phyloP scores from a whole-genome alignment of 805 yeast genomes.

The Pichia manshurica region DNA sequence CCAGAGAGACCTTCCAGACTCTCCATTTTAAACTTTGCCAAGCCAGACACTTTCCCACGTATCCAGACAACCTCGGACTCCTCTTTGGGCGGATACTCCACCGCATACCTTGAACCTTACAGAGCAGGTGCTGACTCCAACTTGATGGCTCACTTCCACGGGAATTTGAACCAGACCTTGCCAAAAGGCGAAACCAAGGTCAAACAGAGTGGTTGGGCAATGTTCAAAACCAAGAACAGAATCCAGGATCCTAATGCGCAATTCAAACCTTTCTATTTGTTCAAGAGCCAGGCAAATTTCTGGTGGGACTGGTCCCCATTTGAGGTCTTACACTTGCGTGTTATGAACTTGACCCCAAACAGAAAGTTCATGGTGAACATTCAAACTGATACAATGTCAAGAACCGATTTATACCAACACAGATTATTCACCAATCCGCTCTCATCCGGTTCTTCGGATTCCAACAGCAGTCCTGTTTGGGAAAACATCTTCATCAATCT shows the following conservation, averaged over 20 bases:
- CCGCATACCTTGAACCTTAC: slow-evolving; percentile 41
- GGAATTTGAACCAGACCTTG: slow-evolving; percentile 60
- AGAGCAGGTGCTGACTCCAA: slow-evolving; percentile 32
- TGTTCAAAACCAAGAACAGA: slow-evolving; percentile 75
- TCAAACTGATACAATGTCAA: slow-evolving; percentile 73
- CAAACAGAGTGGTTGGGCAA: slow-evolving; percentile 64
- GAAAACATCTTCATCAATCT: slow-evolving; percentile 76
- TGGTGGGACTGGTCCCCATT: slow-evolving; percentile 70
- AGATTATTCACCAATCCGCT: slow-evolving; percentile 51
- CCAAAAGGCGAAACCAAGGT: slow-evolving; percentile 60
- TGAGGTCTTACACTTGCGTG: slow-evolving; percentile 59
- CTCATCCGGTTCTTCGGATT: slow-evolving; percentile 36
- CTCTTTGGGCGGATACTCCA: slow-evolving; percentile 74
- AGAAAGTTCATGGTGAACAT: slow-evolving; percentile 73
- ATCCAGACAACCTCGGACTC: slow-evolving; percentile 63
- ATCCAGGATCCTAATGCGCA: slow-evolving; percentile 36
- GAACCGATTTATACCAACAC: slow-evolving; percentile 79
- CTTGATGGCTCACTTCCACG: slow-evolving; percentile 59
- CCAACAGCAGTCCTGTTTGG: slow-evolving; percentile 42
- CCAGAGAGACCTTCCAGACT: slow-evolving; percentile 17
- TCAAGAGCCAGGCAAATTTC: slow-evolving; percentile 33
- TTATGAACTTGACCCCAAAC: slow-evolving; percentile 52
- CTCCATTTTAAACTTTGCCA: slow-evolving; percentile 53
- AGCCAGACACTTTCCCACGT: slow-evolving; percentile 42
- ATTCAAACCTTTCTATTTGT: slow-evolving; percentile 36